These are phyloP conservation scores for Aspergillus clavatus DNA, from an alignment of 2,329 filamentous ascomycete species.

Conservation along the genomic window DNA sequence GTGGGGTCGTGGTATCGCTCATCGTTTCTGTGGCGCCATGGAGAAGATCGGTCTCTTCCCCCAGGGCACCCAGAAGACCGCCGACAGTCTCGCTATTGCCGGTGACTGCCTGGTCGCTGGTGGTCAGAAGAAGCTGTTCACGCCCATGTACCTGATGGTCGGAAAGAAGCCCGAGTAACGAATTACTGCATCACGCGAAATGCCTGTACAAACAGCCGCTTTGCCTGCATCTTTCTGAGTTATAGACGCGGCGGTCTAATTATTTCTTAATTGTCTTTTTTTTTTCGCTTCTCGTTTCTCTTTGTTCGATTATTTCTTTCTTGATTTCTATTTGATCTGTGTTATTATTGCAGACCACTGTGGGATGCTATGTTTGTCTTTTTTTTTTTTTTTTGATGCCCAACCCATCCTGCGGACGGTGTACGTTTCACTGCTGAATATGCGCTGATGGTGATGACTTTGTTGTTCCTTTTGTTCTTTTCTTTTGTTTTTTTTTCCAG, in stretches of 20 bases:
- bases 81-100: slow-evolving; percentile 75
- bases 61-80: slow-evolving; percentile 86
- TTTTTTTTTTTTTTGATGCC: slow-evolving; percentile 13
- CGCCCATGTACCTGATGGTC: slow-evolving; percentile 97
- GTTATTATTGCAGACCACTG: slow-evolving; percentile 18
- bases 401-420: slow-evolving; percentile 6
- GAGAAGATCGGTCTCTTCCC: slow-evolving; percentile 74
- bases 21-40: slow-evolving; percentile 70
- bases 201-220: slow-evolving; percentile 10
- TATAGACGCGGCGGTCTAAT: slow-evolving; percentile 18
- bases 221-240: slow-evolving; percentile 8
- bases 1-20: slow-evolving; percentile 68
- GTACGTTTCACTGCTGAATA: slow-evolving; percentile 17
- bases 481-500: background rate
- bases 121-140: slow-evolving; percentile 86
- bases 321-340: too few species aligned
- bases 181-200: slow-evolving; percentile 1
- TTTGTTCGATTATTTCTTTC: slow-evolving; percentile 4
- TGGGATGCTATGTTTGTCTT: slow-evolving; percentile 12
- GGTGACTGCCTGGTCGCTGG: slow-evolving; percentile 84
- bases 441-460: slow-evolving; percentile 17
- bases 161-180: slow-evolving; percentile 68
- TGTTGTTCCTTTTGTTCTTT: slow-evolving; percentile 3
- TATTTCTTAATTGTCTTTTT: slow-evolving; percentile 16
- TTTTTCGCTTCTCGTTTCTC: slow-evolving; percentile 5